Evolutionary conservation across 139 green algal genomes (phyloP).

Genomic region (Chlamydomonas urium): DNA sequence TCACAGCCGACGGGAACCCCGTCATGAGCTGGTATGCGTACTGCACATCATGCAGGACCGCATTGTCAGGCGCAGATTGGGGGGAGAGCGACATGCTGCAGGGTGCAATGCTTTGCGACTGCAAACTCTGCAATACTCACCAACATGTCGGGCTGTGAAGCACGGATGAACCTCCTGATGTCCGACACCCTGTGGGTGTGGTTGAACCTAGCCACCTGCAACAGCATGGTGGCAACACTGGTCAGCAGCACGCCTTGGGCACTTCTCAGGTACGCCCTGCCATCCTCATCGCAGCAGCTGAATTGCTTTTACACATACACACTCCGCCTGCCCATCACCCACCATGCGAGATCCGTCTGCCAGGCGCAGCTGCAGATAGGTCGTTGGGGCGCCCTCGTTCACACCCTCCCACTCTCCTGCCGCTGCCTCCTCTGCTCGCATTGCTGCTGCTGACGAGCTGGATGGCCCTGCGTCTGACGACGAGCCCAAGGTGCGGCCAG

Average conservation of each 20-base stretch:
- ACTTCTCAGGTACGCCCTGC: neutral
- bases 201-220: conserved; percentile 78
- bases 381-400: conserved; percentile 67
- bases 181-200: conserved; percentile 71
- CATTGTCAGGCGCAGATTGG: neutral
- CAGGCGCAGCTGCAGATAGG: conserved; percentile 82
- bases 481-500: neutral
- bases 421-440: neutral
- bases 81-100: neutral
- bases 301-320: neutral
- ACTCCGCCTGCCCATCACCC: neutral
- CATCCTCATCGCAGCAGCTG: neutral
- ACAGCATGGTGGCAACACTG: too few relatives aligned
- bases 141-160: conserved; percentile 55
- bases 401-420: conserved; percentile 67
- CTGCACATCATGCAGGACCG: conserved; percentile 16
- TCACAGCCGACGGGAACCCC: conserved; percentile 58
- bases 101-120: neutral
- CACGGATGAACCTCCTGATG: conserved; percentile 78
- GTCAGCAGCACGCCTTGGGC: too few relatives aligned
- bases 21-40: conserved; percentile 58
- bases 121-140: conserved; percentile 11
- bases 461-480: conserved; percentile 1
- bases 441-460: conserved; percentile 9
- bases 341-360: conserved; percentile 74